Evolutionary conservation across 495 filamentous ascomycete species (phyloP).

Genomic region (Aspergillus saccharolyticus): DNA sequence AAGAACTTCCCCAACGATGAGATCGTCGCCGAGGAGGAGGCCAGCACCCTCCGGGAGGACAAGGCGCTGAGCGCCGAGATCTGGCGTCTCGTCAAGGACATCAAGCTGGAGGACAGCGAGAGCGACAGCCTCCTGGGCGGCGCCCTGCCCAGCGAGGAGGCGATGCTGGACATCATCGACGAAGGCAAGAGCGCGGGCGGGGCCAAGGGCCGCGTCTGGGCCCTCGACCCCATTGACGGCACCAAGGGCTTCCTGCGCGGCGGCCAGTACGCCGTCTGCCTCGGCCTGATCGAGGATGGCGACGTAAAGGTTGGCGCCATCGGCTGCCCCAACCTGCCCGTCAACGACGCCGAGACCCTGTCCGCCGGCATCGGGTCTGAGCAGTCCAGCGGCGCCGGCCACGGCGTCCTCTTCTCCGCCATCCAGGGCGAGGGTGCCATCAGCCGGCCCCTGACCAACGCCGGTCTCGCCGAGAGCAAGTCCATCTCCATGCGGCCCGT

Average conservation of each 20-base stretch:
- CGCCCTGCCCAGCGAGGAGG: constrained; percentile 57
- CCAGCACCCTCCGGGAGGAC: constrained; percentile 67
- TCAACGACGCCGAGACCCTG: constrained; percentile 68
- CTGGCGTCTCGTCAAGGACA: constrained; percentile 72
- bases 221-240: constrained; percentile 94
- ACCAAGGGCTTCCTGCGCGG: constrained; percentile 95
- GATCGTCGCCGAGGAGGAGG: constrained; percentile 94
- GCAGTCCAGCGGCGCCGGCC: constrained; percentile 58
- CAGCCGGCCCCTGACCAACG: constrained; percentile 62
- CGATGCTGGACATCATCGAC: constrained; percentile 85
- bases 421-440: constrained; percentile 70
- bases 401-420: constrained; percentile 82
- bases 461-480: constrained; percentile 52
- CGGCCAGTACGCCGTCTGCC: constrained; percentile 95
- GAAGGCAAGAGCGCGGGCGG: constrained; percentile 77
- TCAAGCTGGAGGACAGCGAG: constrained; percentile 62
- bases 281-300: constrained; percentile 89
- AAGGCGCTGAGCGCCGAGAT: constrained; percentile 61
- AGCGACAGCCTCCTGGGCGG: constrained; percentile 71
- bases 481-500: constrained; percentile 73
- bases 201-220: constrained; percentile 81
- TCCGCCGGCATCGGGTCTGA: constrained; percentile 61
- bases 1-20: constrained; percentile 85
- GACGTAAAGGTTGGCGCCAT: constrained; percentile 91
- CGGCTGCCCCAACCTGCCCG: constrained; percentile 88